Conservation (phyloP, 495 filamentous ascomycete genomes). For the Penicillium paxilli region DNA sequence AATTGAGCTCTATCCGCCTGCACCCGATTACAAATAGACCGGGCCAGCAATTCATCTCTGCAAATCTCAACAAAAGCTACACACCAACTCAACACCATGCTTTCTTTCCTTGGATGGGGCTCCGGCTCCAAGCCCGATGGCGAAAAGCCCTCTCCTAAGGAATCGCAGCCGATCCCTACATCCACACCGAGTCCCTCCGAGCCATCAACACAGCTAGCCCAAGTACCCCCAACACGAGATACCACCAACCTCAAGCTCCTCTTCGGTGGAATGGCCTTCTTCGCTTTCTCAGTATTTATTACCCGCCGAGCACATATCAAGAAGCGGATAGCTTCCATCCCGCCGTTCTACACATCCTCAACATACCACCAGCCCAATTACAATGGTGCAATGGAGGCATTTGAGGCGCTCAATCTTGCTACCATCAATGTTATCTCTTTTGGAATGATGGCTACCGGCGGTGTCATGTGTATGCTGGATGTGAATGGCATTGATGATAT, state of each 20-base stretch:
- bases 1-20: background rate
- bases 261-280: slow-evolving; percentile 71
- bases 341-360: slow-evolving; percentile 67
- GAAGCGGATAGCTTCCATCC: slow-evolving; percentile 53
- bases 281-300: slow-evolving; percentile 64
- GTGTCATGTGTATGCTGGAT: slow-evolving; percentile 67
- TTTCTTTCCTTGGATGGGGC: slow-evolving; percentile 33
- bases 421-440: slow-evolving; percentile 76
- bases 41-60: background rate
- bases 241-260: slow-evolving; percentile 54
- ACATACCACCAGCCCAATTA: slow-evolving; percentile 39
- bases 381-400: slow-evolving; percentile 63
- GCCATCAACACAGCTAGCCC: slow-evolving; percentile 11
- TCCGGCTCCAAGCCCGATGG: slow-evolving; percentile 24
- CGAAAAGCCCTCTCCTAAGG: slow-evolving; percentile 5
- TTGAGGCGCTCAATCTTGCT: slow-evolving; percentile 79
- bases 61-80: slow-evolving; percentile 7
- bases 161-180: background rate
- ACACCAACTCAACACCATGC: slow-evolving; percentile 14
- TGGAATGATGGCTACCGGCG: slow-evolving; percentile 67
- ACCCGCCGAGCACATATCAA: slow-evolving; percentile 66
- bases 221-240: slow-evolving; percentile 13
- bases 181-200: background rate
- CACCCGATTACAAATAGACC: background rate
- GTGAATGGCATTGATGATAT: slow-evolving; percentile 71